These are phyloP conservation scores for Eucalyptus caleyi DNA, from an alignment of 345 rosid species.

Conservation along the genomic window DNA sequence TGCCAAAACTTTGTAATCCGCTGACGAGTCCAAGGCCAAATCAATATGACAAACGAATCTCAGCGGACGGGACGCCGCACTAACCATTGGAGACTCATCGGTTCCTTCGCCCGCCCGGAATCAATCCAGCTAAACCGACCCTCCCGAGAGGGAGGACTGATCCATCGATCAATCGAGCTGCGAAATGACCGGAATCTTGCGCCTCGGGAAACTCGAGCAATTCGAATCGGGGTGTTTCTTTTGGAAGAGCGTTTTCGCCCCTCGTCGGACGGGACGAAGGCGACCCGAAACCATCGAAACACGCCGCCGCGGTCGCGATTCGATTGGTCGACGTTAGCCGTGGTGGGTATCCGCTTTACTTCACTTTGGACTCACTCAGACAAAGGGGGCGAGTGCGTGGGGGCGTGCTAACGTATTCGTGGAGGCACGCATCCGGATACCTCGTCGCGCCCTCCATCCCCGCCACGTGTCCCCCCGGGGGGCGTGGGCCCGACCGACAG, in stretches of 20 bases:
- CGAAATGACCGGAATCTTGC: background rate
- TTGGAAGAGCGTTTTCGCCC: background rate
- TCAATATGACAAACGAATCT: background rate
- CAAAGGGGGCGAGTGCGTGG: background rate
- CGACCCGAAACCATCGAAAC: background rate
- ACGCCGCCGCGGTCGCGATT: background rate
- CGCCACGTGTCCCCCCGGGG: background rate
- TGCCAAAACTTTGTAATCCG: background rate
- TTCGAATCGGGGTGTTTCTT: too few relatives aligned
- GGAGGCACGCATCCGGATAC: constrained; percentile 10
- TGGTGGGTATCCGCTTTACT: background rate
- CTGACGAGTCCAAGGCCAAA: background rate
- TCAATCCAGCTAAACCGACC: background rate
- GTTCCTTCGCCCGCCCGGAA: background rate
- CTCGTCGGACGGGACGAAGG: background rate
- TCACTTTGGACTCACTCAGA: background rate
- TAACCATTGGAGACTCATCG: background rate
- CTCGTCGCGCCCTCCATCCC: background rate
- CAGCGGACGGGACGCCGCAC: background rate
- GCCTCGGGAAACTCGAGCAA: background rate
- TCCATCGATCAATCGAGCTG: too few relatives aligned
- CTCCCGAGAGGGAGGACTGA: background rate
- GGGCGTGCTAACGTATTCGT: background rate
- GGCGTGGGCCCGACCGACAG: background rate
- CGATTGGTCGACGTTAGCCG: background rate